Evolutionary conservation across 768 basidiomycete species (phyloP), one percentile per base, ranked within the genome.

Genomic region (Cyclocybe aegerita): DNA sequence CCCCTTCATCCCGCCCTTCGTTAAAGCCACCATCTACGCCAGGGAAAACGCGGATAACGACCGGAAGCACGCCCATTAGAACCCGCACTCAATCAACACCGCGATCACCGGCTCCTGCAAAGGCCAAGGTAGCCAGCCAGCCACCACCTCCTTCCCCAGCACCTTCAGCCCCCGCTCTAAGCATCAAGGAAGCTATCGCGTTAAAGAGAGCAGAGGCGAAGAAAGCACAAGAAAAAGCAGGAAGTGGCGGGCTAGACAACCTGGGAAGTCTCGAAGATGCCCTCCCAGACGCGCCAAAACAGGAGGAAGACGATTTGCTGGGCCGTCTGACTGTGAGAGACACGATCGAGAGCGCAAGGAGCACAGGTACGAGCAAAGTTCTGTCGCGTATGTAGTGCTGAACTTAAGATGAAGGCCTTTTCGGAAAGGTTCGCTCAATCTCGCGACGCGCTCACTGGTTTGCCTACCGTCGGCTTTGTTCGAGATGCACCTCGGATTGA

Each of bases 391-490:
- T 64, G 61, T 71, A 51, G 59, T 66, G 56, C 70, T 74, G 68
- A 69, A 72, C 73, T 80, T 60, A 81, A 75, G 60, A 57, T 61
- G 67, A 78, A 76, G 77, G 61, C 68, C 52, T 51, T 62, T 55
- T 56, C 55, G 53, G 46, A 69, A 75, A 90, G 90, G 89, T 57
- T 74, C 79, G 34, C 72, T 93, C 60, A 93, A 92, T 68, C 70
- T 93, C 56, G 78, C 86, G 5, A 83, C 88, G 16, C 83, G 91
- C 53, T 80, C 79, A 43, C 69, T 93, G 53, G 78, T 75, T 3
- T 89, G 89, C 62, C 63, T 93, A 15, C 90, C 90, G 4, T 86
- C 86, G 3, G 85, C 80, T 0, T 70, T 93, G 17, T 93, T 90
- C 59, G 86, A 91, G 56, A 78, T 90, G 8, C 91, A 93, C 66